Conservation (phyloP, 1,284 basidiomycete genomes). For the Inonotus obliquus region DNA sequence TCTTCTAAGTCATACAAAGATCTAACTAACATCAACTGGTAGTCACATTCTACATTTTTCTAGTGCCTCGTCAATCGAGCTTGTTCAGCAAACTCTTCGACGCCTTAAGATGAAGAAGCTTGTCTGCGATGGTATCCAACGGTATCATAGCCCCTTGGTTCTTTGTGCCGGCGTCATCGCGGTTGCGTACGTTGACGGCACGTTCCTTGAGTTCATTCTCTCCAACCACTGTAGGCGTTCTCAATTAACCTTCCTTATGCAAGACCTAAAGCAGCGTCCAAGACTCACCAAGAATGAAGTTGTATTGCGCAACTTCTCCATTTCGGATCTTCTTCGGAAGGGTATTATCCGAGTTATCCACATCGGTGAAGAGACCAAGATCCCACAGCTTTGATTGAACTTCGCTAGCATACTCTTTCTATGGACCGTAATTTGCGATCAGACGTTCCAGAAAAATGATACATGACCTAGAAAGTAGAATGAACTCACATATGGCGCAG, state of each 20-base stretch:
- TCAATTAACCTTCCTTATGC: neutral
- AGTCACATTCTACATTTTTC: neutral
- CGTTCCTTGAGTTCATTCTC: constrained; percentile 82
- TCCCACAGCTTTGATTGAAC: constrained; percentile 67
- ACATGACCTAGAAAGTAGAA: neutral
- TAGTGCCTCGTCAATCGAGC: constrained; percentile 26
- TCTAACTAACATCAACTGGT: too few species aligned
- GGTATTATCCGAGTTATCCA: constrained; percentile 90
- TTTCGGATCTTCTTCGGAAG: constrained; percentile 96
- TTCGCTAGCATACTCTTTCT: constrained; percentile 89
- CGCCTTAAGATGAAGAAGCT: constrained; percentile 63
- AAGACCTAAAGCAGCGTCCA: neutral
- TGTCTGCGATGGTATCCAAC: constrained; percentile 60
- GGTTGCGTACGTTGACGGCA: constrained; percentile 93
- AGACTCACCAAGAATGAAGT: constrained; percentile 87
- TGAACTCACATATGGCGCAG: constrained; percentile 71
- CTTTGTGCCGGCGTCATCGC: constrained; percentile 88
- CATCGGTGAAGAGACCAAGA: constrained; percentile 84
- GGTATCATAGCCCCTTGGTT: constrained; percentile 59
- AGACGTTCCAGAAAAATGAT: neutral
- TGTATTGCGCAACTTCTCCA: constrained; percentile 91
- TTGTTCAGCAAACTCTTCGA: constrained; percentile 58
- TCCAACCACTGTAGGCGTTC: constrained; percentile 73
- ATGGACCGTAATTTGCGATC: constrained; percentile 22
- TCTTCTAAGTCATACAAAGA: too few species aligned